A percentile compares a stretch with the other conserved stretches of the same genome.
These are phyloP conservation scores for Plantago ovata DNA, from an alignment of 257 asterid genomes.

Conservation along the genomic window DNA sequence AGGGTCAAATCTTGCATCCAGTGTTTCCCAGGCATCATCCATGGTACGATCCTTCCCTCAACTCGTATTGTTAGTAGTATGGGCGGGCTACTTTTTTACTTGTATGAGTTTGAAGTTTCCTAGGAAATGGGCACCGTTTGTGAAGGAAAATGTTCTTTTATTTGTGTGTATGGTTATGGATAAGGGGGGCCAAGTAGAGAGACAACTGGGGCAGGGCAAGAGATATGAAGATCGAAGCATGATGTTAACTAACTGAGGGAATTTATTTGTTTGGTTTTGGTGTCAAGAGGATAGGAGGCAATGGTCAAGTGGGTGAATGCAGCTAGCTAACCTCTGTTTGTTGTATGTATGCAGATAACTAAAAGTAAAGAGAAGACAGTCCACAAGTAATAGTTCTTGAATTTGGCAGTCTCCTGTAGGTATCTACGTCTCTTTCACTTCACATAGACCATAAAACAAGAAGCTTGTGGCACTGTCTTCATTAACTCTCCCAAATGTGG, in stretches of 20 bases:
- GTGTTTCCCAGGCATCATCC: too few relatives aligned
- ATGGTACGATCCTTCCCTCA: too few relatives aligned
- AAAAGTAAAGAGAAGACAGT: conserved; percentile 27
- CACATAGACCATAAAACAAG: conserved; percentile 62
- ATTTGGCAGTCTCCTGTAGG: conserved; percentile 23
- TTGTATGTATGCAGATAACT: conserved; percentile 14
- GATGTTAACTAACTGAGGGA: conserved; percentile 36
- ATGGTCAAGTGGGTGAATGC: conserved; percentile 46
- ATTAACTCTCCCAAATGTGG: conserved; percentile 40
- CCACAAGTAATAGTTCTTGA: conserved; percentile 25
- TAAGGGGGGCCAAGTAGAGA: conserved; percentile 34
- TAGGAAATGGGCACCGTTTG: background rate
- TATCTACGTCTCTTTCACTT: conserved; percentile 31
- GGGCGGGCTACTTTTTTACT: too few relatives aligned
- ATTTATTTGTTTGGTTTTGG: conserved; percentile 61
- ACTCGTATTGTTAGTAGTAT: too few relatives aligned
- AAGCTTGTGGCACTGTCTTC: conserved; percentile 68
- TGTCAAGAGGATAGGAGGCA: conserved; percentile 70
- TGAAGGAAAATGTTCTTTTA: background rate
- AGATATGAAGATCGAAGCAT: conserved; percentile 32
- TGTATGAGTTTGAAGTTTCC: background rate
- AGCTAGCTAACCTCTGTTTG: conserved; percentile 20
- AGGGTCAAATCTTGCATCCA: background rate
- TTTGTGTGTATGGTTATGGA: conserved; percentile 1
- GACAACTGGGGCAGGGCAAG: conserved; percentile 44